These are phyloP conservation scores for Danielia oregonensis DNA, from an alignment of 805 yeast species.

Conservation along the genomic window DNA sequence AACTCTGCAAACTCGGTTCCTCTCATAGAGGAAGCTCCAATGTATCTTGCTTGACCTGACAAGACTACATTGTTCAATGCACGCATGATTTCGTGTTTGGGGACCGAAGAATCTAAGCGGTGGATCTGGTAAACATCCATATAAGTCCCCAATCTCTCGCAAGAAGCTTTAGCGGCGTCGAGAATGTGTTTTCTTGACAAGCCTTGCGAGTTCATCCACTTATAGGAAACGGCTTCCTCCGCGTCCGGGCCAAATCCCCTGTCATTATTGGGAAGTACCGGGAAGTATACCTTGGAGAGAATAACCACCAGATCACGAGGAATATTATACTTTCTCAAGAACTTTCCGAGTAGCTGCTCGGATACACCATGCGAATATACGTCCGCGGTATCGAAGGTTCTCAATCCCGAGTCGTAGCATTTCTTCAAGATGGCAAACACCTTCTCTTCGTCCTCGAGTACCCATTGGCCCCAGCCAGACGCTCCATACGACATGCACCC, in stretches of 20 bases:
- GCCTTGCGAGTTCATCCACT: slow-evolving; percentile 33
- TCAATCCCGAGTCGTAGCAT: slow-evolving; percentile 40
- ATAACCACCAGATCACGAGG: slow-evolving; percentile 54
- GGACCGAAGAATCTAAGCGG: slow-evolving; percentile 45
- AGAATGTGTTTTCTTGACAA: slow-evolving; percentile 45
- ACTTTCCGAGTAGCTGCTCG: slow-evolving; percentile 51
- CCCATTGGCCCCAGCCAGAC: slow-evolving; percentile 42
- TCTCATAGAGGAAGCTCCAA: slow-evolving; percentile 64
- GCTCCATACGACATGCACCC: slow-evolving; percentile 55
- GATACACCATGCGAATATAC: slow-evolving; percentile 45
- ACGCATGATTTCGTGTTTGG: slow-evolving; percentile 53
- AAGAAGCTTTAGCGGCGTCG: slow-evolving; percentile 40
- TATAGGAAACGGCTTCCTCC: background rate
- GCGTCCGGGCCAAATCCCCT: slow-evolving; percentile 1
- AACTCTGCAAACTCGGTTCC: slow-evolving; percentile 51
- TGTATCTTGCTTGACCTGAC: slow-evolving; percentile 46
- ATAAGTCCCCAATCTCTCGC: slow-evolving; percentile 48
- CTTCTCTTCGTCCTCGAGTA: slow-evolving; percentile 14
- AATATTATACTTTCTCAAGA: slow-evolving; percentile 47
- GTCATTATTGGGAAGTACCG: slow-evolving; percentile 9
- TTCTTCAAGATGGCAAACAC: slow-evolving; percentile 2
- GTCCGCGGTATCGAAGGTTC: slow-evolving; percentile 52
- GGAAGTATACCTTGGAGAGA: slow-evolving; percentile 38
- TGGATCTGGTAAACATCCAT: slow-evolving; percentile 59
- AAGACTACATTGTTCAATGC: slow-evolving; percentile 51